Evolutionary conservation across 2,329 filamentous ascomycete species (phyloP), one percentile per base, ranked within the genome.

Genomic region (Diplodia corticola): DNA sequence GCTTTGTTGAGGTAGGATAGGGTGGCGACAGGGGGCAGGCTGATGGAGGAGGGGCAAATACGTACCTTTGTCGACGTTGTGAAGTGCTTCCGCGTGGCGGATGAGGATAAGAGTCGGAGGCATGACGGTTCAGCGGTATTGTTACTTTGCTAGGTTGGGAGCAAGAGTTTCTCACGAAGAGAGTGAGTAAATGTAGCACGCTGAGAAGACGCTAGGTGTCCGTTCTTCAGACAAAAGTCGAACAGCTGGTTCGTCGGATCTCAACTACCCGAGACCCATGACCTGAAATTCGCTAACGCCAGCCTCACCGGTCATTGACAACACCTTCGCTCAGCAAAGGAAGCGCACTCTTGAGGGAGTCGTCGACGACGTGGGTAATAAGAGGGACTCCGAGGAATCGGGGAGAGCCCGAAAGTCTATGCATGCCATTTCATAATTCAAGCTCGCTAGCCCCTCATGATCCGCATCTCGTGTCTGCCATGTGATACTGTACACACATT

Each of bases 81-180:
- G 80, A n/a, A 78, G 70, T 1, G 80, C 80, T 68, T 81, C 76
- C 2, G 78, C 80, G 67, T 82, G 80, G 66, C 80, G 75, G 67
- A 82, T 80, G 17, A 82, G 76, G 48, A 82, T 74, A 5, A 82
- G 69, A 9, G 76, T 81, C n/a, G 80, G 80, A 49, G 80, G 72
- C 80, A 80, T 80, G 26, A 53, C 66, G 35, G 22, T 46, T 15
- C n/a, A 5, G 2, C 12, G 17, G n/a, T 13, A 22, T 9, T 10
- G 24, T 30, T 5, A 24, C n/a, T 63, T 22, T 44, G 22, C n/a
- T 63, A 49, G 28, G 22, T 5, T 40, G 30, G 22, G 46, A 12
- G 35, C 3, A 33, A 9, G 57, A 20, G 10, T 15, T n/a, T n/a
- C 24, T 60, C 17, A 22, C 30, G 22, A 17, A 61, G 30, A 40